Conservation (phyloP, 441 rosid genomes). For the Eutrema salsugineum region DNA sequence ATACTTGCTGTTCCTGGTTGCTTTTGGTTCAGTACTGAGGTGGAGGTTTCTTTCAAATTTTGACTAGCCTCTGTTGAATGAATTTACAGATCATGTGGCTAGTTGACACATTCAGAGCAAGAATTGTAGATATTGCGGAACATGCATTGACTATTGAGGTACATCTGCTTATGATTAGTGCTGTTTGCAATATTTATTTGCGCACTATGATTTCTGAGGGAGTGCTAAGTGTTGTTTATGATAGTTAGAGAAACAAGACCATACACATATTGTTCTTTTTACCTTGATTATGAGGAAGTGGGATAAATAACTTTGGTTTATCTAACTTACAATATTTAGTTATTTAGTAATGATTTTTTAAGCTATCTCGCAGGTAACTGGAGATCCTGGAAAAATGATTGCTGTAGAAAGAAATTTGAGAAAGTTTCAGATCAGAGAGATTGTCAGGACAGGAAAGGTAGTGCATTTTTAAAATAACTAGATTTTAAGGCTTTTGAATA, state of each 20-base stretch:
- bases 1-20: constrained; percentile 1
- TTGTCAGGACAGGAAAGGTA: constrained; percentile 91
- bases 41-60: constrained; percentile 4
- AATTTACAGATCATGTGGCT: constrained; percentile 63
- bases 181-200: background rate
- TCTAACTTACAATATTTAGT: background rate
- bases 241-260: background rate
- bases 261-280: constrained; percentile 1
- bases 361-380: constrained; percentile 49
- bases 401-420: constrained; percentile 65
- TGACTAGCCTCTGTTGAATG: constrained; percentile 9
- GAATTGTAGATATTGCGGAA: constrained; percentile 56
- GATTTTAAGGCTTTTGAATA: constrained; percentile 42
- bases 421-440: constrained; percentile 68
- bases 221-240: background rate
- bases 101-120: constrained; percentile 64
- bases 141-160: constrained; percentile 62
- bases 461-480: constrained; percentile 39
- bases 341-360: background rate
- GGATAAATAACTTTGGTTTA: background rate
- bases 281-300: background rate
- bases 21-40: background rate
- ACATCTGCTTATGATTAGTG: constrained; percentile 7
- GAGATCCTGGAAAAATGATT: constrained; percentile 75
- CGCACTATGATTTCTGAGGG: background rate